Percentiles rank a stretch among this genome's conserved stretches.
Evolutionary conservation across 2,329 filamentous ascomycete genomes (phyloP).

Genomic region (Colletotrichum sp.): DNA sequence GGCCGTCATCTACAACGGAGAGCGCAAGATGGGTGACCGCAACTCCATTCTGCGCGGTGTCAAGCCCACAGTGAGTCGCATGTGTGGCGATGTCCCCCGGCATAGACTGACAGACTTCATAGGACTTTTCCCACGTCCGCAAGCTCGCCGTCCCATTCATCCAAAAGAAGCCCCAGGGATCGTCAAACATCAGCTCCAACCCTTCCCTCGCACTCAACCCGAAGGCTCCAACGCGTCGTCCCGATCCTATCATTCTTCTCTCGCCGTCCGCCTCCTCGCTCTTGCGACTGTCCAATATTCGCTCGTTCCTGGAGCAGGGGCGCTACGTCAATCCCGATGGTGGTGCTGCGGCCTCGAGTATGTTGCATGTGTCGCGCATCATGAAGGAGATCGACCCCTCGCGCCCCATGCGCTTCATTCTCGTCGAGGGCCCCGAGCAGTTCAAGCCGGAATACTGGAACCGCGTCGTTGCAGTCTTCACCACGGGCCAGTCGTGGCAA

Average conservation of each 20-base stretch:
- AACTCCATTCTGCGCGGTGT: constrained; percentile 87
- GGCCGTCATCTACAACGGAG: constrained; percentile 87
- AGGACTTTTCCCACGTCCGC: constrained; percentile 95
- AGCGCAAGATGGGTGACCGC: constrained; percentile 90
- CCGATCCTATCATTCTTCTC: constrained; percentile 92
- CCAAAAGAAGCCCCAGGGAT: constrained; percentile 58
- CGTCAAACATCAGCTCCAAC: constrained; percentile 43
- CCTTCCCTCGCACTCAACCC: constrained; percentile 59
- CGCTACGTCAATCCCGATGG: constrained; percentile 80
- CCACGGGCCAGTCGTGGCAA: constrained; percentile 96
- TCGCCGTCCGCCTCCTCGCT: constrained; percentile 95
- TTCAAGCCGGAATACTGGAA: constrained; percentile 99
- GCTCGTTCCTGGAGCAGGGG: constrained; percentile 88
- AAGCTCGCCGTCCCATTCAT: constrained; percentile 84
- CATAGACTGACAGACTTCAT: background rate
- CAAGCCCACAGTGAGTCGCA: constrained; percentile 77
- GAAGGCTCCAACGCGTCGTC: constrained; percentile 54
- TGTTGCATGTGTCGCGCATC: constrained; percentile 83
- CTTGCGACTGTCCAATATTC: constrained; percentile 94
- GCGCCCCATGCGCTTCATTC: constrained; percentile 87
- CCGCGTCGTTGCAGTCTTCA: constrained; percentile 94
- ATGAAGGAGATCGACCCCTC: constrained; percentile 74
- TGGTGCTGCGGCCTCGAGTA: constrained; percentile 71
- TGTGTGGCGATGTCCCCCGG: background rate
- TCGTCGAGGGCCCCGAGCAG: constrained; percentile 90